These are phyloP conservation scores for Suhomyces bolitotheri DNA, from an alignment of 1,139 yeast species.

Conservation along the genomic window DNA sequence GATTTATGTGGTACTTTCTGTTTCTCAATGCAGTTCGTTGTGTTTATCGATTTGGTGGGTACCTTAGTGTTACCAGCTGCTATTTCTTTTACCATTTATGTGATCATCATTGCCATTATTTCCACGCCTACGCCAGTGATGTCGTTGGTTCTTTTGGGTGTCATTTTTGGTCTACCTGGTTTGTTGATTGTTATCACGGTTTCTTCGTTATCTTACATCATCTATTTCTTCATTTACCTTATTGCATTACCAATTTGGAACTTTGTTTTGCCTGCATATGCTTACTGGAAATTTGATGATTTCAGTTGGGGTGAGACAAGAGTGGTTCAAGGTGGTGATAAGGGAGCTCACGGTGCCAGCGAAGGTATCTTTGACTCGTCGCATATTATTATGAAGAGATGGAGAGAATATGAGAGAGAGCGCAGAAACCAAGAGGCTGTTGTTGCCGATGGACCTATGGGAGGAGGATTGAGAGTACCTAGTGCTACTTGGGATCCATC, in stretches of 20 bases:
- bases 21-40: constrained; percentile 95
- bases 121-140: constrained; percentile 81
- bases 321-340: constrained; percentile 74
- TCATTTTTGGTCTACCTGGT: constrained; percentile 91
- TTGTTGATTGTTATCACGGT: constrained; percentile 85
- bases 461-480: constrained; percentile 33
- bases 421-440: constrained; percentile 36
- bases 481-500: constrained; percentile 54
- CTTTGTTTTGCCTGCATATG: constrained; percentile 82
- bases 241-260: constrained; percentile 93
- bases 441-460: constrained; percentile 7
- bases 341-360: constrained; percentile 60
- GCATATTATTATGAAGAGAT: constrained; percentile 82
- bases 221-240: constrained; percentile 82
- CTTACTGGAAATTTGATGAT: constrained; percentile 97
- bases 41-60: constrained; percentile 83
- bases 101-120: constrained; percentile 71
- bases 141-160: constrained; percentile 75
- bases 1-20: constrained; percentile 97
- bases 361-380: constrained; percentile 90
- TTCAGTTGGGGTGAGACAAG: constrained; percentile 99
- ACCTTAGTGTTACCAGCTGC: constrained; percentile 94
- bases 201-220: constrained; percentile 68
- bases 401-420: constrained; percentile 91
- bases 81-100: constrained; percentile 81